These are phyloP conservation scores for Diphasiastrum complanatum DNA, from an alignment of 83 land plant genomes.

Conservation along the genomic window DNA sequence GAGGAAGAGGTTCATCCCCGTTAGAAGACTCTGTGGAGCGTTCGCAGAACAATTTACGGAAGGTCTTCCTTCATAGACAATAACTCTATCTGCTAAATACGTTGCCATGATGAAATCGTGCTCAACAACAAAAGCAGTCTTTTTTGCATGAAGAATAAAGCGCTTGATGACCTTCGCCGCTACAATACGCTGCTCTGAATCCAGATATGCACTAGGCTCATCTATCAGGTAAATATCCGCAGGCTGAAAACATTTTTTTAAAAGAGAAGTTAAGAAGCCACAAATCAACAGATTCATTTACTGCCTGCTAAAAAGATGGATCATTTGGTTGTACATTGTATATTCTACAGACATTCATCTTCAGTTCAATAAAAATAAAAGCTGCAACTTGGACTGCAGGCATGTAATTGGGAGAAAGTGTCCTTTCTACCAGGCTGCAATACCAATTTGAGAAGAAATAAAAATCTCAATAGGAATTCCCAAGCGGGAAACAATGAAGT, in stretches of 20 bases:
- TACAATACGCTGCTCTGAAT: conserved; percentile 20
- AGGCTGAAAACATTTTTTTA: conserved; percentile 10
- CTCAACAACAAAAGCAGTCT: conserved; percentile 16
- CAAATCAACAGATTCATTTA: no score
- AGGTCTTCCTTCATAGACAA: conserved; percentile 12
- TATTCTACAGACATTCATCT: no score
- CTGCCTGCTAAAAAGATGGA: no score
- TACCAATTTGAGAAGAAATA: no score
- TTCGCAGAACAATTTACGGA: conserved; percentile 8
- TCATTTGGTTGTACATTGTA: no score
- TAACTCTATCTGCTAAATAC: conserved; percentile 11
- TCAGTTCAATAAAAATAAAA: no score
- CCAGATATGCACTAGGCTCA: conserved; percentile 14
- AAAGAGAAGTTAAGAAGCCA: no score
- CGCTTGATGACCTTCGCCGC: conserved; percentile 16
- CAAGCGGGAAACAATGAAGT: neutral
- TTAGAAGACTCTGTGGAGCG: conserved; percentile 8
- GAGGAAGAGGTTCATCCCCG: conserved; percentile 13
- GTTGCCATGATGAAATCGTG: conserved; percentile 18
- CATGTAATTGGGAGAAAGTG: no score
- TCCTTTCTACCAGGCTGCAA: no score
- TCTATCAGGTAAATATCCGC: conserved; percentile 13
- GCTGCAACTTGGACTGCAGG: no score
- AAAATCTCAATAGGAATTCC: no score
- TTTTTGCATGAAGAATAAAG: conserved; percentile 13